These are phyloP conservation scores for Ploettnerulaceae sp. DNA, from an alignment of 2,329 filamentous ascomycete genomes.

Conservation along the genomic window DNA sequence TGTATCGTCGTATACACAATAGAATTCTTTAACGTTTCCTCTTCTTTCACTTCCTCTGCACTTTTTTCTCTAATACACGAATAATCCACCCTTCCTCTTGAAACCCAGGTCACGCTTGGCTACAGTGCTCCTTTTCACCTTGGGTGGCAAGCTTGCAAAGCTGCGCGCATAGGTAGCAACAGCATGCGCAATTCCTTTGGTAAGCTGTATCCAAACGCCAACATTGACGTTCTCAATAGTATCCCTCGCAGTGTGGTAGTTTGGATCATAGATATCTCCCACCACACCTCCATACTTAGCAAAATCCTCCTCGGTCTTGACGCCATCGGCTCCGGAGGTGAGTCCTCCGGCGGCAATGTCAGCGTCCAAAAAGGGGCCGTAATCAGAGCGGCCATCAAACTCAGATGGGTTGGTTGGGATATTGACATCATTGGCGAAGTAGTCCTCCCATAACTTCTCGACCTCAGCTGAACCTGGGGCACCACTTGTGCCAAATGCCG, in stretches of 20 bases:
- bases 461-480: slow-evolving; percentile 39
- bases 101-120: slow-evolving; percentile 3
- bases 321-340: slow-evolving; percentile 68
- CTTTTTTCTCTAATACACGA: slow-evolving; percentile 3
- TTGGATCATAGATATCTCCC: slow-evolving; percentile 52
- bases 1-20: slow-evolving; percentile 3
- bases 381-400: slow-evolving; percentile 76
- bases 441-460: slow-evolving; percentile 14
- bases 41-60: neutral
- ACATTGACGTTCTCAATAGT: slow-evolving; percentile 52
- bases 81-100: slow-evolving; percentile 12
- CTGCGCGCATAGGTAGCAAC: slow-evolving; percentile 14
- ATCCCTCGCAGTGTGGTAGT: slow-evolving; percentile 58
- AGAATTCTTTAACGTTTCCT: neutral
- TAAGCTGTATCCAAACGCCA: slow-evolving; percentile 55
- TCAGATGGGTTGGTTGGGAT: slow-evolving; percentile 46
- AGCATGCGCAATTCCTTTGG: slow-evolving; percentile 41
- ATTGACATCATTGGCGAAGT: slow-evolving; percentile 7
- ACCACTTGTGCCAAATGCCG: slow-evolving; percentile 42
- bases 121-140: slow-evolving; percentile 5
- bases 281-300: slow-evolving; percentile 63
- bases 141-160: slow-evolving; percentile 5
- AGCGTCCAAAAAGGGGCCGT: slow-evolving; percentile 67
- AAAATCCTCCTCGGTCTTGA: slow-evolving; percentile 63
- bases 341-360: slow-evolving; percentile 71